Conservation (phyloP, 768 basidiomycete genomes). For the Kwoniella sp. region DNA sequence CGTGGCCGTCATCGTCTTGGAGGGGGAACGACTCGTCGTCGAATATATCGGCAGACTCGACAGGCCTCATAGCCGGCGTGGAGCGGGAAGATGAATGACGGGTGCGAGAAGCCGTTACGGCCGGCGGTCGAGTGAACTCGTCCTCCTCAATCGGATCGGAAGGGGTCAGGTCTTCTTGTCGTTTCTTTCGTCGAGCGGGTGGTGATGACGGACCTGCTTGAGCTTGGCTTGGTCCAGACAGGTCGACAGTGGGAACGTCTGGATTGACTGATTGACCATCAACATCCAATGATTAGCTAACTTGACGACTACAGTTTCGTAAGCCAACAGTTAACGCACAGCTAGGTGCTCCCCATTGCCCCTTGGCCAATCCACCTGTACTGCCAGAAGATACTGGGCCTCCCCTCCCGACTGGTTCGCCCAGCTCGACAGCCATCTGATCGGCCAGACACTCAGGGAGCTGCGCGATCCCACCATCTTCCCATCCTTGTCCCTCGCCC, state of each 20-base stretch:
- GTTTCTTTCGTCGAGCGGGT: constrained; percentile 23
- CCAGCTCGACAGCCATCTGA: constrained; percentile 65
- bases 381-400: constrained; percentile 13
- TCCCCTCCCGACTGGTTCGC: constrained; percentile 65
- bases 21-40: constrained; percentile 25
- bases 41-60: constrained; percentile 19
- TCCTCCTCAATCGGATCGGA: constrained; percentile 4
- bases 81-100: constrained; percentile 17
- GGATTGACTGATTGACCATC: constrained; percentile 22
- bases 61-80: constrained; percentile 4
- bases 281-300: background rate
- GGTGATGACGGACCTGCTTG: constrained; percentile 30
- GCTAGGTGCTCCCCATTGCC: background rate
- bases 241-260: constrained; percentile 41
- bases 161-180: constrained; percentile 42
- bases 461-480: constrained; percentile 71
- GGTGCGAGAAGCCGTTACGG: background rate
- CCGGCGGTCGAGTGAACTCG: constrained; percentile 17
- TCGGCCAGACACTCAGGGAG: constrained; percentile 74
- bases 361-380: constrained; percentile 4
- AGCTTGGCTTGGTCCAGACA: constrained; percentile 18
- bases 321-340: background rate
- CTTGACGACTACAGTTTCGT: background rate
- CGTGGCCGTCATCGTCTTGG: constrained; percentile 3
- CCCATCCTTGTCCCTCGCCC: constrained; percentile 35